Evolutionary conservation across 2,329 filamentous ascomycete genomes (phyloP), one percentile per base, ranked within the genome.

Genomic region (Tetracladium maxilliforme): DNA sequence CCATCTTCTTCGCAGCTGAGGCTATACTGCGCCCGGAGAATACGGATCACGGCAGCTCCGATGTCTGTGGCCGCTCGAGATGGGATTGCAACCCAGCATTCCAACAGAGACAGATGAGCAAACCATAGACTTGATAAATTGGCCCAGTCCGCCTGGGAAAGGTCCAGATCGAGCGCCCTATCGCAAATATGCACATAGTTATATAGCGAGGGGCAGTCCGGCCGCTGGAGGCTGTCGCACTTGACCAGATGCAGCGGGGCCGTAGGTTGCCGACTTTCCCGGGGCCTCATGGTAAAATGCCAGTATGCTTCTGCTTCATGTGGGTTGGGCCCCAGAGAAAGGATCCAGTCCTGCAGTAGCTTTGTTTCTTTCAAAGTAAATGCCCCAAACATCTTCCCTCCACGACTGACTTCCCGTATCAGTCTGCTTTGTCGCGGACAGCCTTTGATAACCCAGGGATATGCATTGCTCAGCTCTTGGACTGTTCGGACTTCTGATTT

Each of bases 371-470:
- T 38, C 10, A 52, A 35, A 2, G 56, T 62, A 35, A 64, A 64
- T 12, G 54, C 45, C 2, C 58, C 58, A 33, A 58, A 64, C 58
- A 63, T 63, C 21, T 44, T 49, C 5, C 58, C 59, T 14, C 49
- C 47, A 56, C 57, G 62, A 2, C 33, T 40, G 6, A 62, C 34
- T 35, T 56, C 55, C 20, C 42, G 46, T 3, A 61, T 35, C 3
- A 63, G 41, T 13, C 34, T 44, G 28, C 57, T 62, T 17, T 47
- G 45, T 2, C 34, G 24, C 26, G 52, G 52, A 19, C 48, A 36
- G 5, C 57, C 57, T 20, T 40, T 43, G 21, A 42, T 33, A 4
- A 62, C 38, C 58, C 57, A 62, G 9, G 48, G 46, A 19, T 43
- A 51, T 16, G 37, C 42, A 9, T 39, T 38, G 11, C 40, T 38